Evolutionary conservation across 169 alveolate species (phyloP), one percentile per base, ranked within the genome.

Genomic region (Eimeria praecox): DNA sequence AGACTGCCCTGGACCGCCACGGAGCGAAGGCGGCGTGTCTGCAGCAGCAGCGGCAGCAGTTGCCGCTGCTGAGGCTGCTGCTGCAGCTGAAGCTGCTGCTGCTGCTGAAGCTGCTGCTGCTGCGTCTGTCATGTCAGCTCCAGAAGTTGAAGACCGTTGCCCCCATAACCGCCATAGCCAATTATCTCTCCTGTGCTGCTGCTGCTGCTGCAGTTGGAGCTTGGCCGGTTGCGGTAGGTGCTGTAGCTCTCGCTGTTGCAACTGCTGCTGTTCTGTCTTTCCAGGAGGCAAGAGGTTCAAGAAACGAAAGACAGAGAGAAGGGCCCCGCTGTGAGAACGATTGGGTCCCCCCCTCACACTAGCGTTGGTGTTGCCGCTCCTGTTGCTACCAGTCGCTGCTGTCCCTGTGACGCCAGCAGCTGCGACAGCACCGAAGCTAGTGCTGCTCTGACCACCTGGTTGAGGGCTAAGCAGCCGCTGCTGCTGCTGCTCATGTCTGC

Each of bases 131-230:
- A 83, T 49, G 44, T 83, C 91, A 33, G 75, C 30, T n/a, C 91
- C 91, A 14, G 91, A 35, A 27, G 54, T 30, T n/a, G 91, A 83
- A 24, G 91, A 59, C 8, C 91, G 91, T 56, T 83, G 91, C 52
- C 91, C 91, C 91, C 91, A 83, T 33, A 83, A 77, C 44, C 91
- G 69, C 91, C 91, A 83, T 24, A 83, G 91, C 91, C 91, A 83
- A n/a, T 83, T 83, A 5, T 83, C 91, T 56, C 91, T 83, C 91
- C 91, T 49, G 54, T 83, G 91, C 35, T 83, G 91, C 66, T 83
- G 91, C 49, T 83, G 91, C 75, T 83, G 91, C 91, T 83, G 91
- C 38, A 83, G 91, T 83, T 83, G 91, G 54, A 83, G 91, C 91
- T 83, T 83, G 42, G 88, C 88, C 40, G 91, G 91, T 38, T 83